Percentiles rank a stretch among this genome's conserved stretches.
Conservation (phyloP, 2,329 filamentous ascomycete species). For the Phialophora expanda region DNA sequence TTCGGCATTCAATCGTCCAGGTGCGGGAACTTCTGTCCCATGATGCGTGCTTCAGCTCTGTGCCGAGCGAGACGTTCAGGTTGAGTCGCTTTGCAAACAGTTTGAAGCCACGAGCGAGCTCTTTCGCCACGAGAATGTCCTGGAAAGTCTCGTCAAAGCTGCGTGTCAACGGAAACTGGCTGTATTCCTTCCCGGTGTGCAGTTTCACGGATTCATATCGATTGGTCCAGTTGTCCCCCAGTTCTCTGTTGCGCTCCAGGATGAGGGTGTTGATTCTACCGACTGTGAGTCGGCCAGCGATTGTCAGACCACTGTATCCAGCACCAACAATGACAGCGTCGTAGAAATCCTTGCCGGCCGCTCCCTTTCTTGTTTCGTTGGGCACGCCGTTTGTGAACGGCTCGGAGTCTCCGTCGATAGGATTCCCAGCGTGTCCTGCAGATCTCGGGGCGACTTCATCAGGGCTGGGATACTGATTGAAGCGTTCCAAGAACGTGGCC, state of each 20-base stretch:
- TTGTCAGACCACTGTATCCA: conserved; percentile 53
- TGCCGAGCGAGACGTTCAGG: conserved; percentile 53
- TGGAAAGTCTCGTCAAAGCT: conserved; percentile 38
- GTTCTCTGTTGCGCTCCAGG: conserved; percentile 50
- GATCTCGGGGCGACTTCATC: too few relatives aligned
- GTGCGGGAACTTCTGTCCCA: conserved; percentile 47
- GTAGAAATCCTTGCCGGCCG: conserved; percentile 42
- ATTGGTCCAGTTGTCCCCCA: conserved; percentile 55
- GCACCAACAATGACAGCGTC: too few relatives aligned
- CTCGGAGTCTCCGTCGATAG: too few relatives aligned
- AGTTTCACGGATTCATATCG: conserved; percentile 54
- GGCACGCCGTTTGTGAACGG: not conserved
- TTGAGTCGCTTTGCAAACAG: conserved; percentile 37
- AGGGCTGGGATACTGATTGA: conserved; percentile 26
- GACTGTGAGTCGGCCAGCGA: conserved; percentile 53
- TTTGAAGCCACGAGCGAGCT: conserved; percentile 35
- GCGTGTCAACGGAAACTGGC: conserved; percentile 41
- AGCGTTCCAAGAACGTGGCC: conserved; percentile 37
- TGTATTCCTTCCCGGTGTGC: conserved; percentile 25
- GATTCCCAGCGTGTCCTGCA: too few relatives aligned
- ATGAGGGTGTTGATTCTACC: conserved; percentile 51
- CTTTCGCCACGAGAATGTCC: conserved; percentile 38
- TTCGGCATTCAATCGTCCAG: conserved; percentile 49
- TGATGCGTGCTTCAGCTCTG: conserved; percentile 47
- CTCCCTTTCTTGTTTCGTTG: not conserved